These are phyloP conservation scores for Pseudofabraea citricarpa DNA, from an alignment of 2,329 filamentous ascomycete species.

Conservation along the genomic window DNA sequence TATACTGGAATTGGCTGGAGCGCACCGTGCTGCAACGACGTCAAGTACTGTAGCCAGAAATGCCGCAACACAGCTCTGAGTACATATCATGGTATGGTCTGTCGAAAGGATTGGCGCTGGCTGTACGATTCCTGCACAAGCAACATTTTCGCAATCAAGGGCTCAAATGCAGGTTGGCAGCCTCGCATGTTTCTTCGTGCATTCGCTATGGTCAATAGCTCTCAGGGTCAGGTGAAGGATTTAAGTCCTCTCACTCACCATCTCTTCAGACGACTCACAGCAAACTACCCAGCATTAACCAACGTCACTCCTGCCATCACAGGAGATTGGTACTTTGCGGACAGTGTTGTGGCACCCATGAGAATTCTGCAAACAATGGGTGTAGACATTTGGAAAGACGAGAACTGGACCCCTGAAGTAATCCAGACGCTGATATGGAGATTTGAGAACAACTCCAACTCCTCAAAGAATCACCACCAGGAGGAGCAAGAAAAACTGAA, in stretches of 20 bases:
- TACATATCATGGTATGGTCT: constrained; percentile 20
- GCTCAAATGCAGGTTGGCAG: constrained; percentile 8
- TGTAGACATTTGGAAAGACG: constrained; percentile 18
- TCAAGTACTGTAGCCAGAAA: constrained; percentile 17
- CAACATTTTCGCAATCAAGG: neutral
- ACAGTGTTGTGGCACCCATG: constrained; percentile 19
- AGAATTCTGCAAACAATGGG: constrained; percentile 18
- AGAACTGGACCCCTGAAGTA: constrained; percentile 16
- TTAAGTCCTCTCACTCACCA: constrained; percentile 19
- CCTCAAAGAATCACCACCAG: neutral
- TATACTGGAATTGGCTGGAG: constrained; percentile 6
- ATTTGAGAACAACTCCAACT: constrained; percentile 23
- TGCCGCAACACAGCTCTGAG: constrained; percentile 15
- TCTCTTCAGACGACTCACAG: constrained; percentile 17
- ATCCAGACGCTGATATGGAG: constrained; percentile 23
- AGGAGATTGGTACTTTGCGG: constrained; percentile 17
- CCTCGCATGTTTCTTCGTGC: constrained; percentile 18
- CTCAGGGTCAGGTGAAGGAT: neutral
- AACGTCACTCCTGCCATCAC: neutral
- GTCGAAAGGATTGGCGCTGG: constrained; percentile 19
- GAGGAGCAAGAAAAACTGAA: no score
- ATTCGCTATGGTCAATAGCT: constrained; percentile 15
- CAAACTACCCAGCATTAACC: constrained; percentile 15
- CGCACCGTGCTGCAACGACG: constrained; percentile 15
- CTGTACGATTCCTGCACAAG: constrained; percentile 8